Conservation (phyloP, 116 monocot species). For the Papilionanthe hybrid region DNA sequence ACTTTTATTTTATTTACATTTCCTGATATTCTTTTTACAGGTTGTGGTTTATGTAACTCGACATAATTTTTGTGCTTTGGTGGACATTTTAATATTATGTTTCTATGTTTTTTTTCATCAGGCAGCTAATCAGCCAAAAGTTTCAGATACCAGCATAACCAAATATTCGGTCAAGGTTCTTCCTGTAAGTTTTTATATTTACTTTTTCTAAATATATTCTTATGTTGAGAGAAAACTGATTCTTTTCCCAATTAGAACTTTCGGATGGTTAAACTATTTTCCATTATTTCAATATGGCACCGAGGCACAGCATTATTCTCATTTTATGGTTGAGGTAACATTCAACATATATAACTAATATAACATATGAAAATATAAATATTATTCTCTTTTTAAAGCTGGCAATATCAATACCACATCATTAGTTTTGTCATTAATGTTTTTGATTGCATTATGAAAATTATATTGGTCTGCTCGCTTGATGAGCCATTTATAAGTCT, state of each 20-base stretch:
- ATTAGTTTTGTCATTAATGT: too few relatives aligned
- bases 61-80: neutral
- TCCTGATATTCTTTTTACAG: neutral
- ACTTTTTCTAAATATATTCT: neutral
- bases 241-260: neutral
- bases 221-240: neutral
- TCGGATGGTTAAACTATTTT: neutral
- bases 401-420: too few relatives aligned
- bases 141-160: constrained; percentile 62
- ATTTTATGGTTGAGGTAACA: neutral
- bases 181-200: constrained; percentile 57
- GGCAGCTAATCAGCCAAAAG: constrained; percentile 60
- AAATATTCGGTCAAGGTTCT: constrained; percentile 90
- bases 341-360: neutral
- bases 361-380: neutral
- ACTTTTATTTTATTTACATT: neutral
- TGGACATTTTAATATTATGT: neutral
- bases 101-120: constrained; percentile 15
- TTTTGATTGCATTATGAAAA: too few relatives aligned
- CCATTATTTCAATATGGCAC: neutral
- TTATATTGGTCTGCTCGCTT: too few relatives aligned
- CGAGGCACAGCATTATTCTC: neutral
- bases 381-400: neutral
- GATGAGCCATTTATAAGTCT: too few relatives aligned
- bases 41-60: neutral